phyloP scores from a whole-genome alignment of 2,329 filamentous ascomycete species.

The Ciborinia camelliae region DNA sequence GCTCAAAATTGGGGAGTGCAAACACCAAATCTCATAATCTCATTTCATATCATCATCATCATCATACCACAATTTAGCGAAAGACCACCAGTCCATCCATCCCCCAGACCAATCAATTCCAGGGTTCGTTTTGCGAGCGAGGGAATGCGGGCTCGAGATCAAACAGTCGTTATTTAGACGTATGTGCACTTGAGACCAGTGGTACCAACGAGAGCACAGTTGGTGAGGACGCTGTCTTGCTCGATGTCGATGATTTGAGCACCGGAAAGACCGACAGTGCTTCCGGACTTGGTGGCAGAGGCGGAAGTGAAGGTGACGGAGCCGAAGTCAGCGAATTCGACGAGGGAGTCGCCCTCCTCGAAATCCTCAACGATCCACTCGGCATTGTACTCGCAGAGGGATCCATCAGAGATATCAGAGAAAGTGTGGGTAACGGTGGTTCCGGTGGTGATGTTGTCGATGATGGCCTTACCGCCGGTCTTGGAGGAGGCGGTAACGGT shows the following conservation, averaged over 20 bases:
- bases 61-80: background rate
- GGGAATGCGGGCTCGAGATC: background rate
- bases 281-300: constrained; percentile 6
- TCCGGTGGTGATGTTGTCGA: constrained; percentile 47
- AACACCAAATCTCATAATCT: constrained; percentile 3
- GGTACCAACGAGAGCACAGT: background rate
- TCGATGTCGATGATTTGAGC: constrained; percentile 16
- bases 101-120: constrained; percentile 10
- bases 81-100: background rate
- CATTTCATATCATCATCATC: background rate
- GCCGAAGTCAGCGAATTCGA: constrained; percentile 48
- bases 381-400: constrained; percentile 46
- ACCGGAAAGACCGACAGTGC: background rate
- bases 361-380: constrained; percentile 55
- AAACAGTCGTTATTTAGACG: constrained; percentile 10
- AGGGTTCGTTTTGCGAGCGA: background rate
- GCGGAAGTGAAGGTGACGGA: constrained; percentile 37
- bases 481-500: constrained; percentile 41
- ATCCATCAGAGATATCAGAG: constrained; percentile 32
- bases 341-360: constrained; percentile 41
- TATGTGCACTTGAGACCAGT: constrained; percentile 1
- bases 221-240: background rate
- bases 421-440: constrained; percentile 45
- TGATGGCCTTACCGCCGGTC: constrained; percentile 43
- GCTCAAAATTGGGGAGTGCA: constrained; percentile 17